A percentile compares a stretch with the other conserved stretches of the same genome.
phyloP scores from a whole-genome alignment of 805 yeast genomes.

The Barnettozyma vustinii region DNA sequence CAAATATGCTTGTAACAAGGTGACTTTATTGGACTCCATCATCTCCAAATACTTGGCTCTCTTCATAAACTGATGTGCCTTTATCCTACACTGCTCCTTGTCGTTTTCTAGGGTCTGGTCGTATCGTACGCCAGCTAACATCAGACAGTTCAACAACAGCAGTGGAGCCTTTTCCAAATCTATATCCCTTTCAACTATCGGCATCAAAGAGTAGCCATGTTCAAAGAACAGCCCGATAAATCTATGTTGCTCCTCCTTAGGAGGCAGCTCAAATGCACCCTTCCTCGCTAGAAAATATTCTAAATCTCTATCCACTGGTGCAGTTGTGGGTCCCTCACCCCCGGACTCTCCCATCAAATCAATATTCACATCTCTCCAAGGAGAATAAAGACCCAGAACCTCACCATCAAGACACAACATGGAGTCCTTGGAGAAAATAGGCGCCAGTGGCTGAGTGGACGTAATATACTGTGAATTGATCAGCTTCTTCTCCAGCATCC shows the following conservation, averaged over 20 bases:
- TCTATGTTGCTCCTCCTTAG: not conserved
- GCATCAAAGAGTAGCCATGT: constrained; percentile 8
- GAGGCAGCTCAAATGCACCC: constrained; percentile 8
- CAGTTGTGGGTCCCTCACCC: not conserved
- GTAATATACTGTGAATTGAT: constrained; percentile 10
- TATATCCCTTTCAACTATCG: constrained; percentile 4
- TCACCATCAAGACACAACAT: constrained; percentile 11
- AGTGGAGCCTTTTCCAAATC: constrained; percentile 3
- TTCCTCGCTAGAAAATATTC: constrained; percentile 3
- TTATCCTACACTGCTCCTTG: not conserved
- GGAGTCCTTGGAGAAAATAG: constrained; percentile 10
- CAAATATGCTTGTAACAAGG: constrained; percentile 8
- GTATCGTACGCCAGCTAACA: constrained; percentile 6
- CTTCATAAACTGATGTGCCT: constrained; percentile 1
- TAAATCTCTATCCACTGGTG: constrained; percentile 7
- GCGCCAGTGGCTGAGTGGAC: constrained; percentile 11
- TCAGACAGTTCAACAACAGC: constrained; percentile 7
- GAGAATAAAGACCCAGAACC: constrained; percentile 9
- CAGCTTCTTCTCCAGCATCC: constrained; percentile 4
- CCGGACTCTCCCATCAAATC: not conserved
- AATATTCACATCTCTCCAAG: constrained; percentile 8
- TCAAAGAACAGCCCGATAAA: constrained; percentile 3
- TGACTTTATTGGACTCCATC: constrained; percentile 10
- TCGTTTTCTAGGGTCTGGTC: not conserved
- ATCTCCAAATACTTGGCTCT: constrained; percentile 6